phyloP scores from a whole-genome alignment of 2,329 filamentous ascomycete species.

The Scolecobasidium constrictum region DNA sequence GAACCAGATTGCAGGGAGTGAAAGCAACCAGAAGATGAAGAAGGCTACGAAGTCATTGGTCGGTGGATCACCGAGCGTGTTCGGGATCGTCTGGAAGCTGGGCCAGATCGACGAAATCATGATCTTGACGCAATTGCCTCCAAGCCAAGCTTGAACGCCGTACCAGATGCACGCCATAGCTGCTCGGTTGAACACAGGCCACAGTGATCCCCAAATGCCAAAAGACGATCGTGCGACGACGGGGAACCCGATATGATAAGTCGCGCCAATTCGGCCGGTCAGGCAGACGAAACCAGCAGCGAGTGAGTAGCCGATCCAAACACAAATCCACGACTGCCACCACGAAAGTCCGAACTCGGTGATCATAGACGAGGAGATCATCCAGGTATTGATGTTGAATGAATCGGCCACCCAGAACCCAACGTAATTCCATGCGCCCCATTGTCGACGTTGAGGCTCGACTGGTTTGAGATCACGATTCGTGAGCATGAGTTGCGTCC shows the following conservation, averaged over 20 bases:
- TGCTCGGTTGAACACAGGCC: conserved; percentile 84
- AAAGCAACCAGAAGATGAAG: conserved; percentile 75
- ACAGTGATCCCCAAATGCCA: conserved; percentile 79
- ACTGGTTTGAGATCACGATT: conserved; percentile 76
- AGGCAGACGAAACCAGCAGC: conserved; percentile 63
- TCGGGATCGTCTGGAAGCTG: conserved; percentile 49
- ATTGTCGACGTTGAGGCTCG: conserved; percentile 68
- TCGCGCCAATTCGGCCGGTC: conserved; percentile 74
- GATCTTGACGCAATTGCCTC: conserved; percentile 67
- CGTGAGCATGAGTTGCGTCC: conserved; percentile 73
- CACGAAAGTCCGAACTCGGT: conserved; percentile 60
- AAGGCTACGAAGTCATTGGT: conserved; percentile 72
- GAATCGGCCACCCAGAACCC: conserved; percentile 63
- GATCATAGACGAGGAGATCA: conserved; percentile 81
- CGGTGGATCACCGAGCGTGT: conserved; percentile 47
- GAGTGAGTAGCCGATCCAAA: conserved; percentile 77
- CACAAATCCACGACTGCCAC: conserved; percentile 55
- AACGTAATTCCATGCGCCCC: conserved; percentile 81
- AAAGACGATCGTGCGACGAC: conserved; percentile 70
- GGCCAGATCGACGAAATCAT: conserved; percentile 85
- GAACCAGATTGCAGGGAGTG: conserved; percentile 78
- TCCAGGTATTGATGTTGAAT: conserved; percentile 65
- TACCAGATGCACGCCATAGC: conserved; percentile 85
- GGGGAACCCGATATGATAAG: conserved; percentile 83
- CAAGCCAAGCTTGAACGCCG: conserved; percentile 76